phyloP scores from a whole-genome alignment of 2,329 filamentous ascomycete species.

The Akanthomyces lecanii region DNA sequence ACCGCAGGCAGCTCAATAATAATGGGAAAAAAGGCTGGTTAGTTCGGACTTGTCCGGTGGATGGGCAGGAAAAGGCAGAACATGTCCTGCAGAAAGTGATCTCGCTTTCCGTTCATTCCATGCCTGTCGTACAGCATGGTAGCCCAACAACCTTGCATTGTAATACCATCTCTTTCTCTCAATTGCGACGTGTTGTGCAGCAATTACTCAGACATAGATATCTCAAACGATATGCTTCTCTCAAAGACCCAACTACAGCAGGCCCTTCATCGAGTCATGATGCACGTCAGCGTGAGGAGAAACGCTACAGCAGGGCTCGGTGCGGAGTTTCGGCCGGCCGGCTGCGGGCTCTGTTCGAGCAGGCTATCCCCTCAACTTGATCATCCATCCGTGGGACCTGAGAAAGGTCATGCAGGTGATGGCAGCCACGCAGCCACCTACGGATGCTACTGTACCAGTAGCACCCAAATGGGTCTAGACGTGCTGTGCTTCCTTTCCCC shows the following conservation, averaged over 20 bases:
- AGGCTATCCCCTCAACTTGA: not conserved
- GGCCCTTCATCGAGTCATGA: not conserved
- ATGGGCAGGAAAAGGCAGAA: not conserved
- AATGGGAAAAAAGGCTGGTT: not conserved
- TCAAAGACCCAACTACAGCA: not conserved
- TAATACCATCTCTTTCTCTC: not conserved
- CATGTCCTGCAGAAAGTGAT: constrained; percentile 9
- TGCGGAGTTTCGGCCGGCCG: not conserved
- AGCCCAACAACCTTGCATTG: not conserved
- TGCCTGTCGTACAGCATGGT: not conserved
- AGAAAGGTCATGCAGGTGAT: constrained; percentile 13
- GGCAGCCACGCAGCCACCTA: constrained; percentile 8
- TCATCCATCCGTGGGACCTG: not conserved
- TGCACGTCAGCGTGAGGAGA: not conserved
- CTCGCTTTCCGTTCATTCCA: not conserved
- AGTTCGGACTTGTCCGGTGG: not conserved
- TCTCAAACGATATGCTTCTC: not conserved
- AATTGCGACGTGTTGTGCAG: not conserved
- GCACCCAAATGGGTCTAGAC: not conserved
- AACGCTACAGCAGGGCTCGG: not conserved
- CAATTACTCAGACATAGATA: not conserved
- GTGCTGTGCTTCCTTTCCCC: not conserved
- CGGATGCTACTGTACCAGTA: not conserved
- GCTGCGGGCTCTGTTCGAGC: not conserved
- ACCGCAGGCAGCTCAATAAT: not conserved